phyloP scores from a whole-genome alignment of 2,329 filamentous ascomycete genomes.

The Penicillium hesseltinei region DNA sequence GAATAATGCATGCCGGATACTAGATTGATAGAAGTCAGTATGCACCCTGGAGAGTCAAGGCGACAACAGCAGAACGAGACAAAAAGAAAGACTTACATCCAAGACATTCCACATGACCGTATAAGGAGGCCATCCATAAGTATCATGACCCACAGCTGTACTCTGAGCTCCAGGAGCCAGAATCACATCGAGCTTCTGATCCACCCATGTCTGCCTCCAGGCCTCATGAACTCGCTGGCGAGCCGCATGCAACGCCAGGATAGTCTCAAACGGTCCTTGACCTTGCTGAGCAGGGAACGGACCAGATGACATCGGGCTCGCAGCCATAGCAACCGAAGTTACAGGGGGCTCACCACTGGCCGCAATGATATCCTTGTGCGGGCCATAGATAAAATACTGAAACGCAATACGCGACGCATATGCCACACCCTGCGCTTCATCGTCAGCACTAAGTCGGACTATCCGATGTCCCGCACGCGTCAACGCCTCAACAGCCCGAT shows the following conservation, averaged over 20 bases:
- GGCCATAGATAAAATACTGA: slow-evolving; percentile 40
- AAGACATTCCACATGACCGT: slow-evolving; percentile 54
- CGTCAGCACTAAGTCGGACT: slow-evolving; percentile 38
- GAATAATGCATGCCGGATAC: slow-evolving; percentile 54
- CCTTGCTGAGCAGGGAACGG: slow-evolving; percentile 28
- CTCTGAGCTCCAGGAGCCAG: slow-evolving; percentile 51
- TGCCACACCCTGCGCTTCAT: slow-evolving; percentile 20
- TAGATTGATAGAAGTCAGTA: slow-evolving; percentile 17
- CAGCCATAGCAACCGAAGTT: slow-evolving; percentile 36
- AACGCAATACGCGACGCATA: slow-evolving; percentile 38
- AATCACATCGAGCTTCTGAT: slow-evolving; percentile 51
- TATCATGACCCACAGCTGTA: slow-evolving; percentile 54
- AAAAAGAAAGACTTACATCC: slow-evolving; percentile 43
- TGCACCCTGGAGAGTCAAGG: not conserved
- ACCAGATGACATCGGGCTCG: slow-evolving; percentile 27
- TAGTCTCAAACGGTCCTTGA: slow-evolving; percentile 37
- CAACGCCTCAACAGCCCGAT: slow-evolving; percentile 42
- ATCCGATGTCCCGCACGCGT: slow-evolving; percentile 48
- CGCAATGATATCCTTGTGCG: slow-evolving; percentile 31
- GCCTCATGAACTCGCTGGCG: slow-evolving; percentile 33
- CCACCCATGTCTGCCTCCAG: slow-evolving; percentile 46
- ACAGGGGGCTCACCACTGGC: slow-evolving; percentile 47
- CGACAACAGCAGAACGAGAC: not conserved
- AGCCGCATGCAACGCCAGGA: slow-evolving; percentile 45
- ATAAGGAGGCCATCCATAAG: slow-evolving; percentile 39